Evolutionary conservation across 768 basidiomycete species (phyloP).

Genomic region (Hericium alpestre): DNA sequence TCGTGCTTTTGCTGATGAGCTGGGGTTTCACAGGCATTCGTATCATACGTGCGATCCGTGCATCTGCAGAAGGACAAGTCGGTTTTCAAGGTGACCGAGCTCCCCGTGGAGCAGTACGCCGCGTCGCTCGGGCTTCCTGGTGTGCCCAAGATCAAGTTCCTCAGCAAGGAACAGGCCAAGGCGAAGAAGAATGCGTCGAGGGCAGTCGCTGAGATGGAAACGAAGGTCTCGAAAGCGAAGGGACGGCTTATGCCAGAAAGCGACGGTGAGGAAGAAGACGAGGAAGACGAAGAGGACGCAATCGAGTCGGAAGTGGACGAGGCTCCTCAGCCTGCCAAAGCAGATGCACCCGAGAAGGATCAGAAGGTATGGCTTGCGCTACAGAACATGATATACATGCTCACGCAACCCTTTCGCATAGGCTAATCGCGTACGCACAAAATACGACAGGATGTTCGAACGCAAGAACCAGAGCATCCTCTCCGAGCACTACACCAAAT

Average conservation of each 20-base stretch:
- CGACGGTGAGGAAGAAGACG: slow-evolving; percentile 20
- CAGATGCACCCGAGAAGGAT: neutral
- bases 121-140: slow-evolving; percentile 89
- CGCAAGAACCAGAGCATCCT: slow-evolving; percentile 90
- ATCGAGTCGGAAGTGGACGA: neutral
- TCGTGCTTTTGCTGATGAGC: neutral
- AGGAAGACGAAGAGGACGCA: slow-evolving; percentile 2
- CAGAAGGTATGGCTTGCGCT: neutral
- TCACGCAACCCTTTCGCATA: slow-evolving; percentile 9
- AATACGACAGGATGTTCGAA: slow-evolving; percentile 97
- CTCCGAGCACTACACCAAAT: slow-evolving; percentile 80
- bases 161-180: slow-evolving; percentile 56
- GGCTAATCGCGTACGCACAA: slow-evolving; percentile 58
- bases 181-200: slow-evolving; percentile 66
- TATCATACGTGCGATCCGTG: slow-evolving; percentile 89
- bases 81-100: slow-evolving; percentile 75
- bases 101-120: slow-evolving; percentile 78
- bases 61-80: slow-evolving; percentile 90
- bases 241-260: neutral
- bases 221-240: neutral
- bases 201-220: slow-evolving; percentile 18
- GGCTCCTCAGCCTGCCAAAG: neutral
- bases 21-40: slow-evolving; percentile 58
- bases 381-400: neutral
- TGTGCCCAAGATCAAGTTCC: slow-evolving; percentile 89